Percentiles rank a stretch among this genome's conserved stretches.
Evolutionary conservation across 2,329 filamentous ascomycete species (phyloP).

Genomic region (Rutstroemia sp.): DNA sequence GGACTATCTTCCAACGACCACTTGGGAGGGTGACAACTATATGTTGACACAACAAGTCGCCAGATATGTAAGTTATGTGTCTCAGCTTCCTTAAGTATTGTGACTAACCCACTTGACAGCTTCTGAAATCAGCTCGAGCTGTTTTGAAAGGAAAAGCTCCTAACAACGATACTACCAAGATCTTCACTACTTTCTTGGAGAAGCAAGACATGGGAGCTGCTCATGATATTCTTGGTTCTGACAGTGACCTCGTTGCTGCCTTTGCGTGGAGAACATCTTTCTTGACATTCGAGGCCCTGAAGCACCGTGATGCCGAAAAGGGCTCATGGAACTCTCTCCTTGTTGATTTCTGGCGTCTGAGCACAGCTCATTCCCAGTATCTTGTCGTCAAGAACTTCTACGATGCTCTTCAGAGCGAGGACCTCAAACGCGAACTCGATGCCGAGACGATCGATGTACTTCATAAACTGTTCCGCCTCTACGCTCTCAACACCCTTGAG

Average conservation of each 20-base stretch:
- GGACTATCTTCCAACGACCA: constrained; percentile 62
- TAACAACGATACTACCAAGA: constrained; percentile 60
- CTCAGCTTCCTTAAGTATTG: background rate
- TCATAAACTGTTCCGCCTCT: constrained; percentile 60
- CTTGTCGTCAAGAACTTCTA: constrained; percentile 77
- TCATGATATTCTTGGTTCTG: constrained; percentile 65
- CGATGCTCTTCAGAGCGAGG: constrained; percentile 50
- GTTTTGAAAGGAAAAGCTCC: constrained; percentile 58
- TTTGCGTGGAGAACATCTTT: constrained; percentile 71
- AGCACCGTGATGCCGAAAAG: constrained; percentile 68
- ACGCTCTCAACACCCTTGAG: constrained; percentile 59
- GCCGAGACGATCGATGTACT: constrained; percentile 49
- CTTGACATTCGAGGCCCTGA: constrained; percentile 68
- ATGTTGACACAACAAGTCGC: constrained; percentile 77
- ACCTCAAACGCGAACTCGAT: constrained; percentile 47
- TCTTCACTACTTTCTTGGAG: constrained; percentile 56
- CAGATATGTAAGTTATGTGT: constrained; percentile 46
- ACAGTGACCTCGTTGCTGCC: constrained; percentile 63
- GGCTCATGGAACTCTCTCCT: constrained; percentile 70
- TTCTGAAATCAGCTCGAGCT: constrained; percentile 66
- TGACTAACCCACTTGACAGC: constrained; percentile 22
- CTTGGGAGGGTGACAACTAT: constrained; percentile 64
- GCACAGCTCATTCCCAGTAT: constrained; percentile 69
- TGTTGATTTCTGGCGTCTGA: constrained; percentile 71
- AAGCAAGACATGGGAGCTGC: constrained; percentile 64